These are phyloP conservation scores for Primulina eburnea DNA, from an alignment of 257 asterid species.

Conservation along the genomic window DNA sequence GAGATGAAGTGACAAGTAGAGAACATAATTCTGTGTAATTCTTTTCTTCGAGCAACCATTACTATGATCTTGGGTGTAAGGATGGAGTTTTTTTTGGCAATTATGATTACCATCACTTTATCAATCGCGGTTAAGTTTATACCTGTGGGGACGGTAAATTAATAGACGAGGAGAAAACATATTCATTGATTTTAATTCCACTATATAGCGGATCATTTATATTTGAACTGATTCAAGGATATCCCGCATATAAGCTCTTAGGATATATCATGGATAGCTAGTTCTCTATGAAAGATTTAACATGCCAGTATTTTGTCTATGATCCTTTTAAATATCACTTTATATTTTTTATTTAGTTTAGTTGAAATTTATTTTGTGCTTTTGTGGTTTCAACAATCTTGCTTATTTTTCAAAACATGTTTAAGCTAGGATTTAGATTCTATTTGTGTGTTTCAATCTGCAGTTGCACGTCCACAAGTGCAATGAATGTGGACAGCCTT, in stretches of 20 bases:
- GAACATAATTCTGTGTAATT: slow-evolving; percentile 8
- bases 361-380: not conserved
- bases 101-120: not conserved
- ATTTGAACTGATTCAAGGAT: not conserved
- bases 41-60: not conserved
- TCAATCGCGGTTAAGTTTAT: not conserved
- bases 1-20: not conserved
- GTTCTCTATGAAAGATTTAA: not conserved
- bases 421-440: slow-evolving; percentile 3
- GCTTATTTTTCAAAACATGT: too few species aligned
- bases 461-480: slow-evolving; percentile 84
- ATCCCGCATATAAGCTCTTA: not conserved
- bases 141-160: not conserved
- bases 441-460: slow-evolving; percentile 29
- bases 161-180: not conserved
- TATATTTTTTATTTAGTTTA: slow-evolving; percentile 5
- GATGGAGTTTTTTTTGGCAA: not conserved
- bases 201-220: not conserved
- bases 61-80: not conserved
- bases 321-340: not conserved
- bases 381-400: not conserved
- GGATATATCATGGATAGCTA: not conserved
- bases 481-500: slow-evolving; percentile 90
- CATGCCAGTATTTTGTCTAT: not conserved
- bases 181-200: not conserved